Evolutionary conservation across 2,329 filamentous ascomycete genomes (phyloP).

Genomic region (Colletotrichum incanum): DNA sequence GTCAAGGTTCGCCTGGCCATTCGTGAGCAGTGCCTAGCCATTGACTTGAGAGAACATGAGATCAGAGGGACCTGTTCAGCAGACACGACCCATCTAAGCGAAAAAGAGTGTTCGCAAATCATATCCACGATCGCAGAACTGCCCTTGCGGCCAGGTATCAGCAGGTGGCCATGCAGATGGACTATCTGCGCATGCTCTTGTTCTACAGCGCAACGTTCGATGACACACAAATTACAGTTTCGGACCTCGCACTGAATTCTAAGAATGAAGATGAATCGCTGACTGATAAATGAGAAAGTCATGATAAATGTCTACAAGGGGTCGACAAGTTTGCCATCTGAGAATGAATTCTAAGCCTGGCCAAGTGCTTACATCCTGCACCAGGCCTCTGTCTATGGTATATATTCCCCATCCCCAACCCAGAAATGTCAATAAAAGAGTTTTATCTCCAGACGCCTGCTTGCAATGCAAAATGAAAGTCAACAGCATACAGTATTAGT

Average conservation of each 20-base stretch:
- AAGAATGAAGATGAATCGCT: background rate
- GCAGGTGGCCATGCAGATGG: no score
- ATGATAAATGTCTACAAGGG: background rate
- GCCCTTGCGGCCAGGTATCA: background rate
- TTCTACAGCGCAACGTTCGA: no score
- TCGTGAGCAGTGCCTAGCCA: no score
- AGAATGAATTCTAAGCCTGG: background rate
- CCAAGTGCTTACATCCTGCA: background rate
- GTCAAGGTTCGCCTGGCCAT: no score
- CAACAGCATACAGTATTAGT: background rate
- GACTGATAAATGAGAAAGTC: background rate
- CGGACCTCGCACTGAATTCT: background rate
- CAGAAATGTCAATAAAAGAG: background rate
- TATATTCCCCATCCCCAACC: background rate
- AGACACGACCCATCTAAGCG: no score
- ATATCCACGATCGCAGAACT: no score
- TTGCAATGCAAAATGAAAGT: background rate
- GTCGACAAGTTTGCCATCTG: background rate
- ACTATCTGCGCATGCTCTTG: no score
- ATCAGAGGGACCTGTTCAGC: no score
- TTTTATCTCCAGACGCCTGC: background rate
- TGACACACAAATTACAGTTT: no score
- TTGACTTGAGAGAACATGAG: no score
- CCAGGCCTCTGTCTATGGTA: background rate
- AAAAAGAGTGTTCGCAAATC: no score